Conservation (phyloP, 257 asterid genomes). For the Handroanthus guayacan region DNA sequence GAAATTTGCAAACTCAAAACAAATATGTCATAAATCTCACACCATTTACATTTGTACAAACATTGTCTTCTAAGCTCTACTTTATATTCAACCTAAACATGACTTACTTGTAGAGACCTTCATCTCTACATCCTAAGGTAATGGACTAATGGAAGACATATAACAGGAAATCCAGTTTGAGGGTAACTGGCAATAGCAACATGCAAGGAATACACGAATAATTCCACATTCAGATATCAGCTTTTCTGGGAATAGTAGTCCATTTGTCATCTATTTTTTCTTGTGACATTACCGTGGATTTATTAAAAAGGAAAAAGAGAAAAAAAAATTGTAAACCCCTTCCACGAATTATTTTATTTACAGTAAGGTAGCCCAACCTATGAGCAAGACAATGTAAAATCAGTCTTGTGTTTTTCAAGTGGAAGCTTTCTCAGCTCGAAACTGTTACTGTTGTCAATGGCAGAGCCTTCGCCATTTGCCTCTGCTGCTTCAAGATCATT, state of each 20-base stretch:
- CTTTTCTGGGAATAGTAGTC: not conserved
- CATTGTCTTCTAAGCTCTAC: too few relatives aligned
- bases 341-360: slow-evolving; percentile 34
- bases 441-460: slow-evolving; percentile 23
- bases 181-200: not conserved
- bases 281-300: not conserved
- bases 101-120: too few relatives aligned
- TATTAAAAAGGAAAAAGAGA: not conserved
- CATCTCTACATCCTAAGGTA: too few relatives aligned
- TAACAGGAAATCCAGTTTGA: too few relatives aligned
- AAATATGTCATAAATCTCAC: too few relatives aligned
- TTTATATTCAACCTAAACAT: too few relatives aligned
- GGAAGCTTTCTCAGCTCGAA: slow-evolving; percentile 77
- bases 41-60: too few relatives aligned
- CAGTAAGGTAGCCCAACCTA: slow-evolving; percentile 28
- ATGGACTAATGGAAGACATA: too few relatives aligned
- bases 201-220: not conserved
- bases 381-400: slow-evolving; percentile 36
- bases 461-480: slow-evolving; percentile 43
- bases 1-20: too few relatives aligned
- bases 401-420: slow-evolving; percentile 50
- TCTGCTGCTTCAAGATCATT: slow-evolving; percentile 62
- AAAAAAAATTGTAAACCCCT: slow-evolving; percentile 24
- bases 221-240: too few relatives aligned
- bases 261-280: slow-evolving; percentile 7